Evolutionary conservation across 208 protist species (phyloP), one percentile per base, ranked within the genome.

Genomic region (Acanthamoeba triangularis): DNA sequence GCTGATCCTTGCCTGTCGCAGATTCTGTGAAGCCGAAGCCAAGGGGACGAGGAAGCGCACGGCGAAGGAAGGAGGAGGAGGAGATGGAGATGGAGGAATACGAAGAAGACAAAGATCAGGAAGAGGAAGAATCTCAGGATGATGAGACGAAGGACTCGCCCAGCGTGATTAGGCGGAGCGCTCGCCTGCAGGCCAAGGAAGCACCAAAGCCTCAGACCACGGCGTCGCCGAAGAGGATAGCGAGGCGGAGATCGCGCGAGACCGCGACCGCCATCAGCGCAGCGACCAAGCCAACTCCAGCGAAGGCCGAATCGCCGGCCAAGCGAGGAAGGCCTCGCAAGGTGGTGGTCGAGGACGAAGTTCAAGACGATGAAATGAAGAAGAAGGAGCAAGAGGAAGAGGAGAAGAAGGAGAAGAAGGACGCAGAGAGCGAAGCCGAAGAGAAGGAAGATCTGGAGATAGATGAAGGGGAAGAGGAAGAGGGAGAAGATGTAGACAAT

Each of bases 401-500:
- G 3, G 35, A 61, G 54, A 23, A 61, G 35, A 41, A 78, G 69
- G 3, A 78, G 28, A 78, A 8, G 13, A 78, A 82, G 23, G 20
- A 37, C 72, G 37, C 2, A 18, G 37, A 82, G 37, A 82, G 37
- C 33, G 37, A 44, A 82, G 37, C 37, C 37, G 37, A 82, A 82
- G 72, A 82, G 72, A 82, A 1, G 33, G 72, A 85, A 52, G 65
- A 74, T 13, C 16, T 28, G 8, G 76, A 85, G 76, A 85, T 33
- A 1, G 35, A 78, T 3, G 69, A 85, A 33, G 25, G 23, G n/a
- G 33, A 74, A 25, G 33, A 74, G n/a, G 28, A 74, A 1, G 33
- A n/a, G 25, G 65, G 44, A 74, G 65, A 74, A n/a, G 65, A 74
- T 74, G 65, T 30, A 20, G 23, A 74, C 13, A 25, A n/a, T 13